phyloP scores from a whole-genome alignment of 768 basidiomycete species.

The Russula olivacea region DNA sequence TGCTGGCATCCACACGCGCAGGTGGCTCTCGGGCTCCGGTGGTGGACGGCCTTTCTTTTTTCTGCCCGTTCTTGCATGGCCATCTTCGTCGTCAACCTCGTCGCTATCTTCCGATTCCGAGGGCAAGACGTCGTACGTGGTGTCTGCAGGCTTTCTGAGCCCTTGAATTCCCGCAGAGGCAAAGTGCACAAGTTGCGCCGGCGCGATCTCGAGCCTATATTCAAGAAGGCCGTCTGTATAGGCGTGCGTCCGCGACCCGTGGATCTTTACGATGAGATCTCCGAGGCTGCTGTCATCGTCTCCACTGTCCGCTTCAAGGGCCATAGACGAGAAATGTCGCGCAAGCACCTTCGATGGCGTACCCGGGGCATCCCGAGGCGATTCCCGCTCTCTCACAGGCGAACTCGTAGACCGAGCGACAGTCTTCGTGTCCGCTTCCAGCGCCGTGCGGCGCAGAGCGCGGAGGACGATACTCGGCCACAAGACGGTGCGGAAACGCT shows the following conservation, averaged over 20 bases:
- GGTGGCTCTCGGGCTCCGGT: slow-evolving; percentile 47
- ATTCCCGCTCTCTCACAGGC: slow-evolving; percentile 1
- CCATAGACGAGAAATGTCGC: slow-evolving; percentile 48
- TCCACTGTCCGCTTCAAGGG: slow-evolving; percentile 30
- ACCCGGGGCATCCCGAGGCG: slow-evolving; percentile 27
- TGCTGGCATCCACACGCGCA: slow-evolving; percentile 79
- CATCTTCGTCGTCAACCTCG: slow-evolving; percentile 43
- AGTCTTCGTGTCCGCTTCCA: slow-evolving; percentile 32
- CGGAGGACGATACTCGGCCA: slow-evolving; percentile 73
- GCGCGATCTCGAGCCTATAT: slow-evolving; percentile 74
- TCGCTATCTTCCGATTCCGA: slow-evolving; percentile 42
- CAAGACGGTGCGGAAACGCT: slow-evolving; percentile 75
- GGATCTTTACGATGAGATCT: slow-evolving; percentile 57
- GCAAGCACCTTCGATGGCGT: slow-evolving; percentile 49
- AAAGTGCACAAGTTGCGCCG: slow-evolving; percentile 56
- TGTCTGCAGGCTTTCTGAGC: slow-evolving; percentile 38
- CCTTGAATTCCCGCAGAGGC: slow-evolving; percentile 65
- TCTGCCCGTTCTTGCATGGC: slow-evolving; percentile 33
- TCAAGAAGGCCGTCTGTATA: slow-evolving; percentile 69
- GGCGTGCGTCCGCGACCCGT: slow-evolving; percentile 56
- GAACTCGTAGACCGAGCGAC: slow-evolving; percentile 30
- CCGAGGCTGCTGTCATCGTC: slow-evolving; percentile 35
- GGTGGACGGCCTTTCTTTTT: slow-evolving; percentile 35
- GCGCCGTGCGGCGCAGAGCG: slow-evolving; percentile 57
- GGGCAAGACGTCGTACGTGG: slow-evolving; percentile 31